Evolutionary conservation across 2,329 filamentous ascomycete species (phyloP).

Genomic region (Biscogniauxia marginata): DNA sequence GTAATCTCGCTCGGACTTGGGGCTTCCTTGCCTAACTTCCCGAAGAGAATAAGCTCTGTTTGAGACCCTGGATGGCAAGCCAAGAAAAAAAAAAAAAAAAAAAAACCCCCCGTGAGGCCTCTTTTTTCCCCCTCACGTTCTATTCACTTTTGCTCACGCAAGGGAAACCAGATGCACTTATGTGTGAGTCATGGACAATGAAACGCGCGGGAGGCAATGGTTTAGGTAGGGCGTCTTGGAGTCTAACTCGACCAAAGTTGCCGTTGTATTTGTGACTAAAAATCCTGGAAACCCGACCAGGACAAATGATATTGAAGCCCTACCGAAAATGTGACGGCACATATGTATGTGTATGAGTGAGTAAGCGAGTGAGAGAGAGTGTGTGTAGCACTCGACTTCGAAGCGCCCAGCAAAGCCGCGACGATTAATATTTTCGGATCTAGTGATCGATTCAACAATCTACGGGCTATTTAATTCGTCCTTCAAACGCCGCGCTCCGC

Average conservation of each 20-base stretch:
- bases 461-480: background rate
- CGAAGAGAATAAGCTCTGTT: background rate
- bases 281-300: background rate
- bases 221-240: background rate
- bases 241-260: background rate
- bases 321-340: background rate
- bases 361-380: background rate
- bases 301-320: background rate
- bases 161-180: background rate
- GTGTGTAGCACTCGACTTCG: background rate
- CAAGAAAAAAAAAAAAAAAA: background rate
- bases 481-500: background rate
- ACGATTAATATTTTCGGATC: background rate
- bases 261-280: background rate
- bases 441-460: background rate
- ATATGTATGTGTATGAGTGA: background rate
- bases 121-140: background rate
- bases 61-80: background rate
- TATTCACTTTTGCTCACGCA: background rate
- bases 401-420: background rate
- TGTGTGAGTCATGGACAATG: constrained; percentile 2
- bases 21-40: background rate
- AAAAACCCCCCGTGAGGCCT: background rate
- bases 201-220: background rate
- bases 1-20: background rate